Evolutionary conservation across 805 yeast genomes (phyloP), one percentile per base, ranked within the genome.

Genomic region (Nakazawaea wyomingensis): DNA sequence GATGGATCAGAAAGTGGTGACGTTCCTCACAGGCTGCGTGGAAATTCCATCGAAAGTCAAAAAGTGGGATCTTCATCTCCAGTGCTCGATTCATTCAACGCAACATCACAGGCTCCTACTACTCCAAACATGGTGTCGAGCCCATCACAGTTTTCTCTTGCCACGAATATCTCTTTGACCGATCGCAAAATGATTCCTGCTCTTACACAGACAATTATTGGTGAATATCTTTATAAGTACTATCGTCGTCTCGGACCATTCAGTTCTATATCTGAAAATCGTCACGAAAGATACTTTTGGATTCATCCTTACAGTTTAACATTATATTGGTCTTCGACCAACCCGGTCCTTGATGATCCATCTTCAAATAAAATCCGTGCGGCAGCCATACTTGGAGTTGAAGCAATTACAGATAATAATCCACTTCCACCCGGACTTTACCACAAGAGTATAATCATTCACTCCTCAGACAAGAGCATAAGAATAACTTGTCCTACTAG

Each of bases 271-370:
- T 76, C 91, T 0, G 93, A 88, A 39, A 75, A 76, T 33, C 76
- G 96, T 47, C 99, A 91, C 57, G 93, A 85, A 56, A 74, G 97
- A 50, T 91, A 78, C 65, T 91, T 91, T 72, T 93, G 98, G 98
- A 78, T 93, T 35, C 96, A 91, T 62, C 98, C 99, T 3, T 90
- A 90, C 61, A 83, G 93, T 7, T 65, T 88, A 68, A 87, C 96
- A 0, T 68, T 91, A 37, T 89, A 87, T 61, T 91, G 99, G 99
- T 82, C 91, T 3, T 72, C 76, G 4, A 71, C 80, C 10, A 86
- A 85, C 55, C 97, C 97, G 1, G 83, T 82, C 0, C 58, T 84
- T 37, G 74, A 78, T 3, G 82, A 84, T 51, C 85, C 88, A 8
- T 66, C 81, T 0, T 72, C 73, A 2, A 78, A 75, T 26, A 80